Percentiles rank a stretch among this genome's conserved stretches.
phyloP scores from a whole-genome alignment of 257 asterid genomes.

The Paulownia fortunei region DNA sequence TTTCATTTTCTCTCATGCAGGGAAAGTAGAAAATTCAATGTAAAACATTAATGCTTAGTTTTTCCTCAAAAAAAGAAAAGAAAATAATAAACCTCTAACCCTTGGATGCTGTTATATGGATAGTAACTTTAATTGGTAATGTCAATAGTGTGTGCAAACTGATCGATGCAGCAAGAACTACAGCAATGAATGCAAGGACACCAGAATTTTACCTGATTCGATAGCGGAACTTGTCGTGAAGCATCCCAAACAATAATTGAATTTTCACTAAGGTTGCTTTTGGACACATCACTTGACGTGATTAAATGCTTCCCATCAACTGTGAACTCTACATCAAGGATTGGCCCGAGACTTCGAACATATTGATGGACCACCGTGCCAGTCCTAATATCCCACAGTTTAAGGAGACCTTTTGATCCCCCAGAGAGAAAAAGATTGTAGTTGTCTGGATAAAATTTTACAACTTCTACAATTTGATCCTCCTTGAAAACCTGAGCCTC shows the following conservation, averaged over 20 bases:
- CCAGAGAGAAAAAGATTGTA: slow-evolving; percentile 82
- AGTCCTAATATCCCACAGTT: slow-evolving; percentile 83
- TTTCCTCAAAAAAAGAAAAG: not conserved
- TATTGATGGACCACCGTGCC: slow-evolving; percentile 77
- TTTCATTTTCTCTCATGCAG: not conserved
- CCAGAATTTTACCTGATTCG: slow-evolving; percentile 72
- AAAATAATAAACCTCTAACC: not conserved
- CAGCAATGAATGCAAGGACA: not conserved
- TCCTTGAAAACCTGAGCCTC: slow-evolving; percentile 75
- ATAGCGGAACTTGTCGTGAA: slow-evolving; percentile 78
- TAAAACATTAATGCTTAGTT: not conserved
- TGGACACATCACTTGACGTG: slow-evolving; percentile 83
- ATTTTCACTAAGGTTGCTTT: slow-evolving; percentile 84
- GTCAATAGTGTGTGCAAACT: not conserved
- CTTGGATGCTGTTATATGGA: not conserved
- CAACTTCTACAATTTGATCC: slow-evolving; percentile 82
- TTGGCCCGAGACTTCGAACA: slow-evolving; percentile 73
- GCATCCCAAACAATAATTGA: slow-evolving; percentile 92
- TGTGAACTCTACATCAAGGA: slow-evolving; percentile 86
- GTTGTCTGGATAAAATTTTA: slow-evolving; percentile 75
- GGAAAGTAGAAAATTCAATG: not conserved
- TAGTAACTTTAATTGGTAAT: not conserved
- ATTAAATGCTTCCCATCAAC: slow-evolving; percentile 72
- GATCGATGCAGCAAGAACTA: not conserved
- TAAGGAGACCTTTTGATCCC: slow-evolving; percentile 86